phyloP scores from a whole-genome alignment of 805 yeast species.

The Grigorovia jiainica region DNA sequence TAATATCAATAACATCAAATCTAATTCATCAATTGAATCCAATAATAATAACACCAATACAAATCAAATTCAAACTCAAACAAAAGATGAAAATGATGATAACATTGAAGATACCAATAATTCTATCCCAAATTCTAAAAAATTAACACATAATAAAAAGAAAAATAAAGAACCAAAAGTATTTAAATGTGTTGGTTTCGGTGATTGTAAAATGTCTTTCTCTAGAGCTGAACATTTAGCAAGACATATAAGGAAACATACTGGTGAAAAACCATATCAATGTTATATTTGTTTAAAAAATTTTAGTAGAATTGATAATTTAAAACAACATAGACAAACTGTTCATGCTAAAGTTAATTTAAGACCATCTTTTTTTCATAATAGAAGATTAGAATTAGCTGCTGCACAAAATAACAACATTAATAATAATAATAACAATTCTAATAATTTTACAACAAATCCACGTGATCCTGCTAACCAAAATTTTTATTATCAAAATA shows the following conservation, averaged over 20 bases:
- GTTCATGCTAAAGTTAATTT: slow-evolving; percentile 41
- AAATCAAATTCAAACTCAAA: no score
- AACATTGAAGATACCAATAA: neutral
- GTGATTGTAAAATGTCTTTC: slow-evolving; percentile 80
- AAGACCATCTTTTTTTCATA: slow-evolving; percentile 4
- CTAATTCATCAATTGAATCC: no score
- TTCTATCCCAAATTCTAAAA: no score
- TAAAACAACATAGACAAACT: slow-evolving; percentile 86
- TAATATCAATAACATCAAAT: no score
- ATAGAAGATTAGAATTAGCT: neutral
- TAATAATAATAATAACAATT: neutral
- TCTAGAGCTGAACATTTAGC: slow-evolving; percentile 89
- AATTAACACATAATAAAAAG: no score
- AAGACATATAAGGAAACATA: slow-evolving; percentile 84
- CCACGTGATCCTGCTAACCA: no score
- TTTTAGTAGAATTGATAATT: slow-evolving; percentile 76
- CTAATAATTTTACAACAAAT: neutral
- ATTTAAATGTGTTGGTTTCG: slow-evolving; percentile 79
- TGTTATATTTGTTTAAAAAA: slow-evolving; percentile 74
- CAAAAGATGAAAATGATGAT: neutral
- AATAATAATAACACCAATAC: no score
- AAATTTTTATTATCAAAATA: no score
- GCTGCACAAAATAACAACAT: no score
- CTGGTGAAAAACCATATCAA: slow-evolving; percentile 88
- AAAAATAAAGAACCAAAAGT: slow-evolving; percentile 31